Base-by-base conservation (phyloP, 495 filamentous ascomycete species). In the Lasiosphaeria miniovina region DNA sequence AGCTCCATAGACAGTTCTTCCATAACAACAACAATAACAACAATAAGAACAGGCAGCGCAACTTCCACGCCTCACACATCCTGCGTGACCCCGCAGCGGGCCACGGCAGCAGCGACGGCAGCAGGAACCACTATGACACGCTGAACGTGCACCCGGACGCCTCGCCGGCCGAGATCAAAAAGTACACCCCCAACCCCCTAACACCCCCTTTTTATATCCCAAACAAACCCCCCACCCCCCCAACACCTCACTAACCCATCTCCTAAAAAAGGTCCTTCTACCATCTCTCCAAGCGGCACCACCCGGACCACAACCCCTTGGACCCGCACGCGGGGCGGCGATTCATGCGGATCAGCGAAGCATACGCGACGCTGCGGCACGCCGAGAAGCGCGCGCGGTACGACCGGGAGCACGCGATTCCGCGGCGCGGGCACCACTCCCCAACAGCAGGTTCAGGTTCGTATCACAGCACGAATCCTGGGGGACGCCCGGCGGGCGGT, bases 301-400 rank as follows among this genome's bases (percentile, higher is more conserved):
- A 98, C 78, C 94, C 94, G 12, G 94, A 98, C 83, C 87, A 82
- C 74, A 94, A 98, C 80, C 90, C 81, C 58, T 52, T 75, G 60
- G 87, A 96, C 76, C 87, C 89, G 1, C 70, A 78, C 61, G 90
- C 94, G 58, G 76, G 86, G 24, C 68, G 79, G 38, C 90, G 88
- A 70, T 98, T 98, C 83, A 84, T 93, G 75, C 77, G 82, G 60
- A 89, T 98, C 70, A 87, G 83, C 72, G 87, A 92, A 70, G 93
- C 94, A 67, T 97, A 98, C 81, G 79, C 87, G 52, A 71, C 87
- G 48, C 90, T 98, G 49, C 79, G 83, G 52, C 84, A 86, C 68
- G 75, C 85, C 46, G 74, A 82, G 14, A 91, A 90, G 65, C 91
- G 92, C 66, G 75, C 83, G 41, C 72, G 75, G 64, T 98, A 97